phyloP scores from a whole-genome alignment of 1,139 yeast species.

The Meyerozyma carpophila region DNA sequence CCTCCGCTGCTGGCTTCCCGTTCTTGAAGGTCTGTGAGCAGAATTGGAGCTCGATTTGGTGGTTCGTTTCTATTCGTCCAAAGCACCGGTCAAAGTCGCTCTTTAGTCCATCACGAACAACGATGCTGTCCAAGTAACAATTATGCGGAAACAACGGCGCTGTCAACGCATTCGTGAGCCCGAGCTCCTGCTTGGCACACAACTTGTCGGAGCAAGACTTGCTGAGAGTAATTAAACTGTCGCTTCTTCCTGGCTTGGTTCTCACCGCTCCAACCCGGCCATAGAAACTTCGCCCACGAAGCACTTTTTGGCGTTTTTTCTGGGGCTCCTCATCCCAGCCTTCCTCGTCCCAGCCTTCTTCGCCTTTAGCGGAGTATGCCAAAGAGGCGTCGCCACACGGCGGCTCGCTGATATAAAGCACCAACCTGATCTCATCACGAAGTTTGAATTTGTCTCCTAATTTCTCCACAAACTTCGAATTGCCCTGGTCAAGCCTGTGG shows the following conservation, averaged over 20 bases:
- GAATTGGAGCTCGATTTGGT: not conserved
- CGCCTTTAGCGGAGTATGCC: constrained; percentile 16
- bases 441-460: constrained; percentile 18
- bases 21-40: not conserved
- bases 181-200: constrained; percentile 56
- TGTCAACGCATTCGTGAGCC: constrained; percentile 51
- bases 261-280: constrained; percentile 59
- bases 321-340: constrained; percentile 7
- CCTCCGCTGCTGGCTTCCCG: not conserved
- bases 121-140: constrained; percentile 29
- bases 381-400: constrained; percentile 95
- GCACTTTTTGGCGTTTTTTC: constrained; percentile 4
- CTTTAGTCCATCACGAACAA: constrained; percentile 2
- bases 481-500: constrained; percentile 4
- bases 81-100: constrained; percentile 53
- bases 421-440: constrained; percentile 35
- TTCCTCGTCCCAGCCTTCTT: constrained; percentile 7
- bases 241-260: constrained; percentile 87
- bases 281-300: constrained; percentile 66
- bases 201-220: constrained; percentile 89
- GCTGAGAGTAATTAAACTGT: constrained; percentile 63
- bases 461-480: constrained; percentile 2
- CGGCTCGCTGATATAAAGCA: constrained; percentile 67
- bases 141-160: constrained; percentile 34
- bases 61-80: constrained; percentile 20